Base-by-base conservation (phyloP, 2,329 filamentous ascomycete genomes). In the Neofusicoccum cordaticola region DNA sequence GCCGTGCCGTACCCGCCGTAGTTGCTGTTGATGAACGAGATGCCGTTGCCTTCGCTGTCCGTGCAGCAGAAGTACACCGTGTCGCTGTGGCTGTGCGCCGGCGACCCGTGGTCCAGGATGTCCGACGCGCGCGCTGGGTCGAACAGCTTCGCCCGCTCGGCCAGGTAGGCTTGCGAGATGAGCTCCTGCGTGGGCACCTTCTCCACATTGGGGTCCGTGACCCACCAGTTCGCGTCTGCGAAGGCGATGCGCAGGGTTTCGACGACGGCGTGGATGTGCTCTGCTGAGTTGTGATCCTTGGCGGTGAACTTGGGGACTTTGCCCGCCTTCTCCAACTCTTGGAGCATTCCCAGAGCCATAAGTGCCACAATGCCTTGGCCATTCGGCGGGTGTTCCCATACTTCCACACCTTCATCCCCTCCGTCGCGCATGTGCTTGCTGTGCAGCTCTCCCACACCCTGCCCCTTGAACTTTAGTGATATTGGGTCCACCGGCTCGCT, bases 341-440 rank as follows among this genome's bases (percentile, higher is more conserved):
- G 89, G 56, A 99, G 82, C 69, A 98, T 96, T 1, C 95, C 95
- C 0, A 99, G 82, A 0, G 95, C 91, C 89, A 98, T 97, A 37
- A 98, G 81, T 0, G 95, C 95, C 2, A 98, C 91, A 68, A 98
- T 93, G 1, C 95, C 95, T 78, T 98, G 95, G 0, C 95, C 93
- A 71, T 98, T 98, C 8, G 95, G 95, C 41, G 94, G 93, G 74
- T 98, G 94, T 74, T 99, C 95, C 94, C 94, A 98, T 0, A 99
- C 81, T 73, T 96, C 88, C 47, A 97, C 84, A 9, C 88, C 87
- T 12, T 81, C 77, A 58, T 83, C 80, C 27, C 75, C 71, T 42
- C 77, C 72, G 39, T 78, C 79, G 19, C 42, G 22, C 58, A 51
- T 63, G 39, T 60, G 56, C 42, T 47, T 47, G 74, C 75, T 22